A percentile compares a stretch with the other conserved stretches of the same genome.
Conservation (phyloP, 1,284 basidiomycete species). For the Farysia itapuensis region DNA sequence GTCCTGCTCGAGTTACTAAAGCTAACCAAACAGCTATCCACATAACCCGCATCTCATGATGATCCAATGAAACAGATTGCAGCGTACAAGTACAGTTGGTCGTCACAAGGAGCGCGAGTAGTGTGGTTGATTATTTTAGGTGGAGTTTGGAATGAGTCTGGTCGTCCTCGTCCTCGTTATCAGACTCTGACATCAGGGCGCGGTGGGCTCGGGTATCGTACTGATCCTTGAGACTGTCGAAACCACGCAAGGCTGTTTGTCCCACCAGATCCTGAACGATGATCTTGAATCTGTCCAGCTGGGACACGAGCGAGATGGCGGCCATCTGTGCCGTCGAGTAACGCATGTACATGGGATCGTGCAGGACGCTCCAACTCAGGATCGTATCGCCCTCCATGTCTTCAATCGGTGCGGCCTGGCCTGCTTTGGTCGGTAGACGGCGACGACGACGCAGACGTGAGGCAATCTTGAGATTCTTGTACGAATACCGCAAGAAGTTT, state of each 20-base stretch:
- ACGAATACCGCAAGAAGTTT: constrained; percentile 23
- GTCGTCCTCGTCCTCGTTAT: too few relatives aligned
- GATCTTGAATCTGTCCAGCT: constrained; percentile 40
- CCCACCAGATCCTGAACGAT: constrained; percentile 39
- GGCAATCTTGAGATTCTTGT: constrained; percentile 12
- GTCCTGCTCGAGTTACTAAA: not conserved
- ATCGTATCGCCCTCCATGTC: not conserved
- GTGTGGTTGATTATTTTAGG: too few relatives aligned
- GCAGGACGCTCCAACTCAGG: constrained; percentile 27
- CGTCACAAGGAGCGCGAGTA: too few relatives aligned
- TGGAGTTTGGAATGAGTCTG: too few relatives aligned
- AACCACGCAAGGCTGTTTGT: constrained; percentile 26
- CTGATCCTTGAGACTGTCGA: constrained; percentile 26
- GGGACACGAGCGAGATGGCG: constrained; percentile 19
- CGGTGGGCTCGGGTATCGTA: constrained; percentile 17
- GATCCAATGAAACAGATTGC: too few relatives aligned
- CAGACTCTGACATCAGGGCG: too few relatives aligned
- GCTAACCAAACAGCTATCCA: not conserved
- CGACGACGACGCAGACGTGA: too few relatives aligned
- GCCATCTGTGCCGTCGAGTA: constrained; percentile 41
- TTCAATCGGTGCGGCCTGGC: not conserved
- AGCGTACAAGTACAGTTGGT: too few relatives aligned
- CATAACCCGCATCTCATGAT: too few relatives aligned
- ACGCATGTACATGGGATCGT: constrained; percentile 39
- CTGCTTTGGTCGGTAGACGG: too few relatives aligned